A percentile compares a stretch with the other conserved stretches of the same genome.
Conservation (phyloP, 352 stramenopile species). For the Phytopythium boreale region DNA sequence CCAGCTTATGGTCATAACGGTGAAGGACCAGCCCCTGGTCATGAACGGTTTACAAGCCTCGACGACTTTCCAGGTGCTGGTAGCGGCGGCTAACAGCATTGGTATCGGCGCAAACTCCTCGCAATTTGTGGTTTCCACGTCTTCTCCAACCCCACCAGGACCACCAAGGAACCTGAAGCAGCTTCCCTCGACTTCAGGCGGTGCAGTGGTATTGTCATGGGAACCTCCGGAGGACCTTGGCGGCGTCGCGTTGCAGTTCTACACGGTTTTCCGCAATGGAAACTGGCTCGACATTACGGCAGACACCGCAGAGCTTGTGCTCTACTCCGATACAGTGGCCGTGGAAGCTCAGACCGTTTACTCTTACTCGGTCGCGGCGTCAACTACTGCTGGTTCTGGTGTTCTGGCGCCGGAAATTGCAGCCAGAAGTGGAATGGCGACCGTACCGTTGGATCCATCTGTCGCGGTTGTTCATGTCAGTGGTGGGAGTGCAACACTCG, state of each 20-base stretch:
- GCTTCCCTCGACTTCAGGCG: conserved; percentile 29
- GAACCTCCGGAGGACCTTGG: conserved; percentile 34
- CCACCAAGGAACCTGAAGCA: conserved; percentile 30
- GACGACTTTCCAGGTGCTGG: conserved; percentile 29
- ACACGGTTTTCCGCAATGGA: conserved; percentile 36
- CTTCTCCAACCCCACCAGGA: conserved; percentile 21
- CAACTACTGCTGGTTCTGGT: conserved; percentile 20
- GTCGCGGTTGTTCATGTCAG: conserved; percentile 15
- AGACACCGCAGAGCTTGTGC: not conserved
- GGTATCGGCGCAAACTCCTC: conserved; percentile 35
- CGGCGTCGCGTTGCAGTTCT: conserved; percentile 31
- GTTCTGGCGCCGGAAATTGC: conserved; percentile 8
- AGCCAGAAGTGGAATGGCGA: conserved; percentile 15
- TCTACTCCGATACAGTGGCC: conserved; percentile 26
- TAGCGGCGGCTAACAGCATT: conserved; percentile 35
- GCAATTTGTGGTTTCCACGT: conserved; percentile 26
- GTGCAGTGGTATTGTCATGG: conserved; percentile 36
- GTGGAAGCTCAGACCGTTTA: conserved; percentile 30
- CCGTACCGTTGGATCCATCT: conserved; percentile 14
- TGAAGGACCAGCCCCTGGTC: not conserved
- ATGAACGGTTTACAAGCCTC: conserved; percentile 25
- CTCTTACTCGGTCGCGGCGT: conserved; percentile 35
- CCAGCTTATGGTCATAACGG: conserved; percentile 12
- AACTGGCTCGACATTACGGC: conserved; percentile 11
- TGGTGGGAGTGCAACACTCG: conserved; percentile 23